These are phyloP conservation scores for Ceratobasidium theobromae DNA, from an alignment of 1,284 basidiomycete genomes.

Conservation along the genomic window DNA sequence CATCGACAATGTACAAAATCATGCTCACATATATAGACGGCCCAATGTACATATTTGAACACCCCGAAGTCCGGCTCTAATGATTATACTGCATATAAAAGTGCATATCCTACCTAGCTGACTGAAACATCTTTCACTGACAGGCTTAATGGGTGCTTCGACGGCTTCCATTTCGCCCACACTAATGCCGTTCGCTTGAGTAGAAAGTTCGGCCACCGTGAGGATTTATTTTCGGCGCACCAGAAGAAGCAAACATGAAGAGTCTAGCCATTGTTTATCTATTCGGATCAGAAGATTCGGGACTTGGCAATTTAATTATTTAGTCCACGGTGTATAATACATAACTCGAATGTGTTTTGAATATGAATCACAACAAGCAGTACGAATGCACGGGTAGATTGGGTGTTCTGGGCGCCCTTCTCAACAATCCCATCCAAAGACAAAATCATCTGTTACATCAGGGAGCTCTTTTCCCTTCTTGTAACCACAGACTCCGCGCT, in stretches of 20 bases:
- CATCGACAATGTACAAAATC: too few species aligned
- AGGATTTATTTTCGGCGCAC: too few species aligned
- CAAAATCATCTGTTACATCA: slow-evolving; percentile 34
- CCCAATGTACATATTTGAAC: too few species aligned
- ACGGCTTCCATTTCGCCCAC: background rate
- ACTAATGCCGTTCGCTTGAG: background rate
- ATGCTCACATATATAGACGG: too few species aligned
- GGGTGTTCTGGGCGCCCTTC: background rate
- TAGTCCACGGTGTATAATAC: slow-evolving; percentile 4
- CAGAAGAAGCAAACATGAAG: too few species aligned
- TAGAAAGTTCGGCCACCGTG: background rate
- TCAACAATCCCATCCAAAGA: slow-evolving; percentile 39
- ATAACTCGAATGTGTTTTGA: background rate
- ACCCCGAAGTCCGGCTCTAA: too few species aligned
- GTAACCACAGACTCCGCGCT: slow-evolving; percentile 59
- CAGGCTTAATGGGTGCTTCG: background rate
- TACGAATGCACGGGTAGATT: too few species aligned
- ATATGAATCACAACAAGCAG: background rate
- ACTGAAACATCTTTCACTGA: background rate
- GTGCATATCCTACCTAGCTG: too few species aligned
- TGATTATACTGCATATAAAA: too few species aligned
- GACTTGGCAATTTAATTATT: background rate
- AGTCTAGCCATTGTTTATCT: too few species aligned
- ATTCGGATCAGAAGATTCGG: too few species aligned
- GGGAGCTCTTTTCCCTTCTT: slow-evolving; percentile 18